Conservation (phyloP, 371 early-diverging fungal species). For the Capniomyces stellatus region DNA sequence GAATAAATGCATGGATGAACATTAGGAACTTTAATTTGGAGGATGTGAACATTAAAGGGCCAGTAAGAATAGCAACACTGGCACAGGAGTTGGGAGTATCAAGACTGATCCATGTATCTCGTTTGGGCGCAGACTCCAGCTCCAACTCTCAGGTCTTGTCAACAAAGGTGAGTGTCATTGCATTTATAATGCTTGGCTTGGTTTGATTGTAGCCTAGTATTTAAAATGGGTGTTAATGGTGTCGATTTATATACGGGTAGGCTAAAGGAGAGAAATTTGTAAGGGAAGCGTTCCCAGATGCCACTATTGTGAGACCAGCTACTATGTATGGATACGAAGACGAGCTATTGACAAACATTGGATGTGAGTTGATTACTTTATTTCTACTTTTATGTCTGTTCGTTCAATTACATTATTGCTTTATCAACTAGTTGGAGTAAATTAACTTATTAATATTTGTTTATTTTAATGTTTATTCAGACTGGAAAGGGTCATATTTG, state of each 20-base stretch:
- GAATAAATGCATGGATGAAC: no score
- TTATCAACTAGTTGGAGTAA: slow-evolving; percentile 31
- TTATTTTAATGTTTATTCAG: neutral
- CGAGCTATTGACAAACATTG: slow-evolving; percentile 78
- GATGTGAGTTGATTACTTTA: slow-evolving; percentile 25
- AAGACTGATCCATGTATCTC: slow-evolving; percentile 77
- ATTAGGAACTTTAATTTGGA: slow-evolving; percentile 62
- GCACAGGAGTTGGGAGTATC: slow-evolving; percentile 67
- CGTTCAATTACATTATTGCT: neutral
- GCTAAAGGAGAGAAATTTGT: slow-evolving; percentile 82
- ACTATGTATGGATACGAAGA: slow-evolving; percentile 86
- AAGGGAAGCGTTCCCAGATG: slow-evolving; percentile 68
- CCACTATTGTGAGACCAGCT: slow-evolving; percentile 83
- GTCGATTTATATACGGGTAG: no score
- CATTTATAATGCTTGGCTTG: no score
- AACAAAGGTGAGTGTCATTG: slow-evolving; percentile 39
- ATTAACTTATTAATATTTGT: slow-evolving; percentile 11
- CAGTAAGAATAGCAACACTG: slow-evolving; percentile 62
- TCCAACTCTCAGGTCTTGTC: slow-evolving; percentile 60
- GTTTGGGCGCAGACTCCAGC: slow-evolving; percentile 59
- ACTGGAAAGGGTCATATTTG: slow-evolving; percentile 26
- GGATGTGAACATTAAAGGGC: slow-evolving; percentile 68
- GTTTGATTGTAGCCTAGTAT: no score
- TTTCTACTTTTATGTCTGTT: neutral
- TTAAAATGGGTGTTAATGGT: no score